Evolutionary conservation across 495 filamentous ascomycete genomes (phyloP), one percentile per base, ranked within the genome.

Genomic region (Pyrenopolyporus hunteri): DNA sequence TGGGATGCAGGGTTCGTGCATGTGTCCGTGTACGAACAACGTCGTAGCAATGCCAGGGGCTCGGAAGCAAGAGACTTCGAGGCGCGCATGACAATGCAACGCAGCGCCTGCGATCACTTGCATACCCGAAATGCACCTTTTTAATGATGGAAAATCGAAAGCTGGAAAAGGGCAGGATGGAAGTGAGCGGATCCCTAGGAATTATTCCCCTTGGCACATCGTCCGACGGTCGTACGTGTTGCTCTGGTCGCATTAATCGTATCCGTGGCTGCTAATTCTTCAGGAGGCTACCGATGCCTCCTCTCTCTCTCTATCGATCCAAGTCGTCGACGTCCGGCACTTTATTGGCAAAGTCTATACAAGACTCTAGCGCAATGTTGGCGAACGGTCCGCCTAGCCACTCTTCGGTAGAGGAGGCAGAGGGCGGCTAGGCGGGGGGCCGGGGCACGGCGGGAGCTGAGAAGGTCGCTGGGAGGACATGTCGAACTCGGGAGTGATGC

Each of bases 391-490:
- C n/a, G 17, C 46, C 5, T 78, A 77, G 63, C 71, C 80, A 74
- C 88, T 84, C 80, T 89, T 89, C 68, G 89, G 89, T 31, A 91
- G 83, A 71, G 89, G 89, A 71, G 90, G 90, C 14, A 93, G 87
- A 77, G 90, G 90, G 57, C 90, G 84, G 77, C 86, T 90, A 31
- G 90, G 90, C 70, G 90, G 90, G 60, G 90, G 90, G 68, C 90
- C 90, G 3, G 90, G 90, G 84, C 89, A 92, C 64, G 90, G 90
- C 81, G 90, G 90, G 63, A 92, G 86, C 62, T 85, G 81, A 67
- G 85, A 84, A 47, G 87, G 82, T 68, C 85, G 84, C 76, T 89
- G 82, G 14, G 77, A 64, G 47, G 71, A 66, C 62, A 66, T 63
- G 16, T 71, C 69, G 66, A 69, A 48, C 39, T 59, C 69, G 57